Conservation (phyloP, 2,329 filamentous ascomycete genomes). For the Sphaerostilbella broomeana region DNA sequence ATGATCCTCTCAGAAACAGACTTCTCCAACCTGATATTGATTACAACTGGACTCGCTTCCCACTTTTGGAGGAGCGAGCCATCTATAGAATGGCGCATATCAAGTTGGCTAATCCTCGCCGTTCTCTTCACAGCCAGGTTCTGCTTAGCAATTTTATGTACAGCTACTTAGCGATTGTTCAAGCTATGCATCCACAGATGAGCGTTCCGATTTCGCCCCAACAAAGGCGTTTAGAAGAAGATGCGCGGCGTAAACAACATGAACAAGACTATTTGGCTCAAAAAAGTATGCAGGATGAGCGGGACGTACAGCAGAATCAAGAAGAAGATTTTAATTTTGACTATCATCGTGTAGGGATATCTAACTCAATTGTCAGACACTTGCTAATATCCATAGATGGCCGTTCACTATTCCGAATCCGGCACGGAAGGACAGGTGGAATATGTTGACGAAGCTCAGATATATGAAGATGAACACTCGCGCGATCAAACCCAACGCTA, state of each 20-base stretch:
- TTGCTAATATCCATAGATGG: slow-evolving; percentile 28
- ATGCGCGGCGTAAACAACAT: slow-evolving; percentile 43
- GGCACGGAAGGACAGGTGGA: slow-evolving; percentile 38
- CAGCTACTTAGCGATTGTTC: slow-evolving; percentile 94
- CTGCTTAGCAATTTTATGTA: slow-evolving; percentile 99
- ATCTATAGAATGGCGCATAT: slow-evolving; percentile 99
- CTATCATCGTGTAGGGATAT: slow-evolving; percentile 43
- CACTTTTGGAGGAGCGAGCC: slow-evolving; percentile 88
- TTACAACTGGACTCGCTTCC: slow-evolving; percentile 93
- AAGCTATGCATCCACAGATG: slow-evolving; percentile 96
- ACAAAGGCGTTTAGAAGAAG: slow-evolving; percentile 55
- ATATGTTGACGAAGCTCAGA: slow-evolving; percentile 46
- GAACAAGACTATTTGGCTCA: slow-evolving; percentile 44
- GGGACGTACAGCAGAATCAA: slow-evolving; percentile 39
- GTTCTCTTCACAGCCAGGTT: slow-evolving; percentile 88
- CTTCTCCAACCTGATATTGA: slow-evolving; percentile 80
- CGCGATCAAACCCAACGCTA: slow-evolving; percentile 32
- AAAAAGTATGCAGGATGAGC: slow-evolving; percentile 38
- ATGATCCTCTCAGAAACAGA: slow-evolving; percentile 61
- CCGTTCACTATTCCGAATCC: slow-evolving; percentile 41
- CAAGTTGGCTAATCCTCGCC: slow-evolving; percentile 93
- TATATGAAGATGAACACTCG: slow-evolving; percentile 46
- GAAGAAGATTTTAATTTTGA: slow-evolving; percentile 48
- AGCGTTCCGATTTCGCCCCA: slow-evolving; percentile 81
- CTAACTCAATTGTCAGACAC: background rate